A percentile compares a stretch with the other conserved stretches of the same genome.
Conservation (phyloP, 805 yeast genomes). For the Starmerella asiatica region DNA sequence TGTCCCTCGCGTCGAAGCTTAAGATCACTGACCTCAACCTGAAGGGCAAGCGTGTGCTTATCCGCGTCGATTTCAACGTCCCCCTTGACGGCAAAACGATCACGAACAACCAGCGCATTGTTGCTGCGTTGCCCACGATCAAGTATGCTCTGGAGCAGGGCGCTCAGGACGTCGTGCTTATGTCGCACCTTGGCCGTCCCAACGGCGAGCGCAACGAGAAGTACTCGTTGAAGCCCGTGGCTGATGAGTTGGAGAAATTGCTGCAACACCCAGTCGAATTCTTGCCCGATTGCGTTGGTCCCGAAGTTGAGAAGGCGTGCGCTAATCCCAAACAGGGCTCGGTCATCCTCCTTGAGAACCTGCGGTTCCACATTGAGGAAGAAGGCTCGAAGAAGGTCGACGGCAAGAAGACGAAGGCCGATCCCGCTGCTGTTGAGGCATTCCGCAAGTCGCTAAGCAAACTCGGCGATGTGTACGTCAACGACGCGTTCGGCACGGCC, state of each 20-base stretch:
- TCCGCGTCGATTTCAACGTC: constrained; percentile 63
- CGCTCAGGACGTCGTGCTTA: constrained; percentile 83
- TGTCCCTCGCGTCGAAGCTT: constrained; percentile 90
- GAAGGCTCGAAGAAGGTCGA: constrained; percentile 82
- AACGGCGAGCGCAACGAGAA: constrained; percentile 80
- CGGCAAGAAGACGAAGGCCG: constrained; percentile 84
- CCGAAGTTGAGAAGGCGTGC: constrained; percentile 71
- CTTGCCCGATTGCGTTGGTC: constrained; percentile 85
- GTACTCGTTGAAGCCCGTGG: constrained; percentile 88
- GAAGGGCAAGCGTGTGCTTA: constrained; percentile 88
- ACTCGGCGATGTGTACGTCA: constrained; percentile 89
- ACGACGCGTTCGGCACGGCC: constrained; percentile 98
- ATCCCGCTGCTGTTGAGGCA: constrained; percentile 62
- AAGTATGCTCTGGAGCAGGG: constrained; percentile 79
- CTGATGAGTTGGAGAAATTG: constrained; percentile 70
- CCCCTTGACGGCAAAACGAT: constrained; percentile 83
- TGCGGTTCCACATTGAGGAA: constrained; percentile 91
- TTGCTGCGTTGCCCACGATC: constrained; percentile 98
- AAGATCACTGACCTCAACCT: constrained; percentile 84
- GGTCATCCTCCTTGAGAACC: constrained; percentile 85
- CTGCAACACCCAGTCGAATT: constrained; percentile 64
- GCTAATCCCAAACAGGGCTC: constrained; percentile 63
- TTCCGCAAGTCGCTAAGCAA: constrained; percentile 86
- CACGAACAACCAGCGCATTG: constrained; percentile 99
- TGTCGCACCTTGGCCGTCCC: constrained; percentile 98